Conservation (phyloP, 352 stramenopile species). For the Aphanomyces astaci region DNA sequence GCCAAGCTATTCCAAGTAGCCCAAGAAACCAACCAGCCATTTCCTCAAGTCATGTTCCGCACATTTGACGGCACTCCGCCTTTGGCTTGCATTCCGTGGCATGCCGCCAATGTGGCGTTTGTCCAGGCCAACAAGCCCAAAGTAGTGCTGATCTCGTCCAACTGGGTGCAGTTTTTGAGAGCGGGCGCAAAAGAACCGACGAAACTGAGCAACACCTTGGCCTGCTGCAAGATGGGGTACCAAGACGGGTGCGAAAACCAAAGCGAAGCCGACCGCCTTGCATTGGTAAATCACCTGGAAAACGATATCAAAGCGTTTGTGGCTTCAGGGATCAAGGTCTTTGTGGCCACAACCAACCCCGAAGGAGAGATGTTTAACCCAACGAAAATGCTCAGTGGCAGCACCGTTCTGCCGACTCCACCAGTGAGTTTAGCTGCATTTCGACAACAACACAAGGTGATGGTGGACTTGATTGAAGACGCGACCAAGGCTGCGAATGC, state of each 20-base stretch:
- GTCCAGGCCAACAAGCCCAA: slow-evolving; percentile 14
- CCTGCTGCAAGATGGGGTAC: background rate
- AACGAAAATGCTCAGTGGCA: background rate
- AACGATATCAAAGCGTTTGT: background rate
- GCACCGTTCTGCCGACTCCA: background rate
- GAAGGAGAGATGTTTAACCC: background rate
- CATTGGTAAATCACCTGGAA: background rate
- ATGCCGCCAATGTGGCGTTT: background rate
- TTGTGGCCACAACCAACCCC: slow-evolving; percentile 8
- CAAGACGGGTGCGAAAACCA: background rate
- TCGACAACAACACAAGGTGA: background rate
- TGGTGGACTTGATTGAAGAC: slow-evolving; percentile 7
- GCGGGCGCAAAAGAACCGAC: background rate
- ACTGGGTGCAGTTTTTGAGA: slow-evolving; percentile 10
- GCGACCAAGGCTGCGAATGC: background rate
- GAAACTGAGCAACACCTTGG: background rate
- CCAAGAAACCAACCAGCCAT: background rate
- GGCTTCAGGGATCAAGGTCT: background rate
- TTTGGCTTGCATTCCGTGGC: background rate
- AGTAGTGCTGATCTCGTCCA: background rate
- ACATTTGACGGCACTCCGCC: slow-evolving; percentile 1
- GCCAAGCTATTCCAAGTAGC: slow-evolving; percentile 3
- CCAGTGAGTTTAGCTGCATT: background rate
- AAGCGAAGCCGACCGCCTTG: background rate
- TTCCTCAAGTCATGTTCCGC: slow-evolving; percentile 3